Evolutionary conservation across 1,284 basidiomycete species (phyloP), one percentile per base, ranked within the genome.

Genomic region (Earliella scabrosa): DNA sequence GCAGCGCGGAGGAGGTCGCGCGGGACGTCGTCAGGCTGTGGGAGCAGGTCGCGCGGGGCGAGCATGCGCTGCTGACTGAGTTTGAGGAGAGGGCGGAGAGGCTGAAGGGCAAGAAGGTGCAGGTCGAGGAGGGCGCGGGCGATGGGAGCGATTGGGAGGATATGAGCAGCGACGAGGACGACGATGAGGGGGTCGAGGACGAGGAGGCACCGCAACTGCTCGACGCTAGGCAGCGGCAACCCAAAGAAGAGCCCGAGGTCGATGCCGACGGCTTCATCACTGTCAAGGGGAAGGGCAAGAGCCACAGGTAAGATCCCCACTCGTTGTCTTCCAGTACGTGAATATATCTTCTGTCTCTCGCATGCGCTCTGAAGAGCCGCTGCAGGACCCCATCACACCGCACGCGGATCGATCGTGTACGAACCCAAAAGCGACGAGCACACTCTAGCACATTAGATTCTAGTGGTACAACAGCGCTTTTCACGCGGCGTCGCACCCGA

Each of bases 231-330:
- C 47, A 67, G 40, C 63, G 60, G 23, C 61, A 67, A 56, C 70
- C 70, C 39, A 77, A 72, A 52, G 73, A 80, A 44, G 87, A 89
- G 68, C 87, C 87, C 0, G 82, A 90, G 50, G 79, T 95, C 0
- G 94, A 95, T 65, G 90, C 93, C 56, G 93, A 96, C 55, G 94
- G 94, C 1, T 96, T 97, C 68, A 92, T 88, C 2, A 68, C 88
- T 40, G 92, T 96, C 3, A 86, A 89, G 73, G 77, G 80, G 45
- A 88, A 86, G 68, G 79, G 81, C 24, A 85, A 78, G 61, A 75
- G 74, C 21, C 77, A 77, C 60, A 71, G 71, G 58, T 64, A 50
- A 52, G 43, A 4, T 26, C 21, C 20, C 8, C 39, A 23, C n/a
- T 5, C 2, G 6, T 35, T 21, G 23, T 9, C n/a, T 21, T 31